Base-by-base conservation (phyloP, 495 filamentous ascomycete species). In the Talaromyces nanjingensis region DNA sequence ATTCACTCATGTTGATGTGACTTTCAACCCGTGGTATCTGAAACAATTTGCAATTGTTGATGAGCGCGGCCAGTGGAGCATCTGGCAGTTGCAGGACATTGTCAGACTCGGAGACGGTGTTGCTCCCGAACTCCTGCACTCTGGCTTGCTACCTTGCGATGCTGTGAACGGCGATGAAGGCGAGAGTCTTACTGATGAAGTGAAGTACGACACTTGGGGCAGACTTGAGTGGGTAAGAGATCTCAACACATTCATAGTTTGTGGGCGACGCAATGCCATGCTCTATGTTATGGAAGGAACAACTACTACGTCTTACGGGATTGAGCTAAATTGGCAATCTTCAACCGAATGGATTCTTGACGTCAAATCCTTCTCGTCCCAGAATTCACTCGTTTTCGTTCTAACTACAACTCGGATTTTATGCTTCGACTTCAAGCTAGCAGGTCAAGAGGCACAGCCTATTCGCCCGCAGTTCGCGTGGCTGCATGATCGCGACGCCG, bases 21-120 rank as follows among this genome's bases (percentile, higher is more conserved):
- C 87, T 9, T 96, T 96, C 70, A 92, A 90, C 66, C 89, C 90
- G n/a, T 87, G 84, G 77, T 83, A 86, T 67, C 76, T 82, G 64
- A 79, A 80, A 12, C 88, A 90, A 70, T 74, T 96, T 57, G 90
- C 79, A 9, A 81, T 94, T 24, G 79, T 96, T 24, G 92, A 96
- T 69, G 81, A 84, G 47, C 68, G 73, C 53, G 92, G 91, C 0
- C 76, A 78, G 34, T 97, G 93, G 93, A 86, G 76, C 67, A 71
- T 96, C 4, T 96, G 88, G 87, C 83, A 91, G 63, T 73, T 96
- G 39, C 74, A 76, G 39, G 78, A 80, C 22, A 66, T 71, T 1
- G 73, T 78, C 49, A 72, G 64, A 33, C 60, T 68, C 45, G 73
- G 71, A 47, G 70, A 69, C 53, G 65, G 70, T 39, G 33, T 29